Evolutionary conservation across 208 protist species (phyloP).

Genomic region (Willaertia magna): DNA sequence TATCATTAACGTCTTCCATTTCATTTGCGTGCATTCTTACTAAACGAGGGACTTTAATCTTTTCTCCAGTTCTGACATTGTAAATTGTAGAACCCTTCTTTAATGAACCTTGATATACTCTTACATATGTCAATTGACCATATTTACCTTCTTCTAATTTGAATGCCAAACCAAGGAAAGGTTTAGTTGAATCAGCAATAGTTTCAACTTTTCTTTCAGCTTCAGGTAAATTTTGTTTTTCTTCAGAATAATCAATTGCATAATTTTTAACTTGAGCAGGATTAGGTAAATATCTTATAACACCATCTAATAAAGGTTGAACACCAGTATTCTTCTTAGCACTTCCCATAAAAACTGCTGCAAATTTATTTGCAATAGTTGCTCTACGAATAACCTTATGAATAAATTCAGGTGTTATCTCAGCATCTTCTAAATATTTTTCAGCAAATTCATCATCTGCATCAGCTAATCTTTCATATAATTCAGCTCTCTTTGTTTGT

Average conservation of each 20-base stretch:
- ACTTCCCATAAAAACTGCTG: conserved; percentile 85
- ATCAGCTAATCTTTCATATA: conserved; percentile 82
- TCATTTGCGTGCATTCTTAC: conserved; percentile 94
- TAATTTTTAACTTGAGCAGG: conserved; percentile 61
- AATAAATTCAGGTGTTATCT: conserved; percentile 67
- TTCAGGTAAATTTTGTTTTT: background rate
- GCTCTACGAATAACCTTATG: conserved; percentile 74
- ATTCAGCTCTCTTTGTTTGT: conserved; percentile 54
- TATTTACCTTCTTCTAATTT: conserved; percentile 92
- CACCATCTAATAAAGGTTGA: conserved; percentile 90
- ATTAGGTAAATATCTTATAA: conserved; percentile 86
- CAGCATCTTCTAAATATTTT: conserved; percentile 75
- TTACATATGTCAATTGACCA: conserved; percentile 93
- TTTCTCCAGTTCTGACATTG: conserved; percentile 33
- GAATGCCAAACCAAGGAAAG: conserved; percentile 89
- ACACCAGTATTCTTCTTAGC: conserved; percentile 98
- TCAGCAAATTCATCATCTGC: conserved; percentile 83
- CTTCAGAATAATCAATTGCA: conserved; percentile 11
- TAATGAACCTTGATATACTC: conserved; percentile 93
- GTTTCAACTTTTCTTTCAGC: conserved; percentile 42
- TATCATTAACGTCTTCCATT: conserved; percentile 78
- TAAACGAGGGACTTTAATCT: conserved; percentile 76
- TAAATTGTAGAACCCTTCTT: conserved; percentile 43
- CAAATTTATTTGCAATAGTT: conserved; percentile 82
- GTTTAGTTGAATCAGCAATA: conserved; percentile 66